phyloP scores from a whole-genome alignment of 176 grass and related monocot genomes.

The Avena sativa region DNA sequence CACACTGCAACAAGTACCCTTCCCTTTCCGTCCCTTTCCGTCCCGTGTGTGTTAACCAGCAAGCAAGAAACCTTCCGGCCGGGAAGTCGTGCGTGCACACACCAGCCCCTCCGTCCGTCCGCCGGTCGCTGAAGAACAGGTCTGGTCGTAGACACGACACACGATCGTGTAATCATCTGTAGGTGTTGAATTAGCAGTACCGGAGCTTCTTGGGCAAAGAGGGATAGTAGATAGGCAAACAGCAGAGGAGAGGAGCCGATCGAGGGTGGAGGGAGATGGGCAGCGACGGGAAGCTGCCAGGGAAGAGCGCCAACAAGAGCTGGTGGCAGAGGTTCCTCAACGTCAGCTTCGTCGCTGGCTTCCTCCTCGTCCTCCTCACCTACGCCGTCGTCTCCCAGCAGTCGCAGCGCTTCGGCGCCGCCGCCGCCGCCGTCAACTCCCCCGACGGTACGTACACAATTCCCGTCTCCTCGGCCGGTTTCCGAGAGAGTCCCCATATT shows the following conservation, averaged over 20 bases:
- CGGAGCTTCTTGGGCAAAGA: not conserved
- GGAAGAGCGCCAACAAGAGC: slow-evolving; percentile 17
- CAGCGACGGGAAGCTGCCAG: slow-evolving; percentile 43
- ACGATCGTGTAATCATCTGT: too few species aligned
- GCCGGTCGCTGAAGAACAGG: not conserved
- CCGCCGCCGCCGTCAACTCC: not conserved
- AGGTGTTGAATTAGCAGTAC: not conserved
- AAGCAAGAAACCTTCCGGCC: not conserved
- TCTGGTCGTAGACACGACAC: not conserved
- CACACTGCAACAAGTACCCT: not conserved
- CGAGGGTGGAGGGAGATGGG: slow-evolving; percentile 6
- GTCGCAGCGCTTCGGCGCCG: not conserved
- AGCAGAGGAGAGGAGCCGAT: not conserved
- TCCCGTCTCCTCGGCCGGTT: too few species aligned
- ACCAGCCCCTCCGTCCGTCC: not conserved
- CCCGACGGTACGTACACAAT: slow-evolving; percentile 32
- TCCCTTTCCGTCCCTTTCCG: not conserved
- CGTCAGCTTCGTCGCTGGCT: slow-evolving; percentile 57
- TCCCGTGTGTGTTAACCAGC: not conserved
- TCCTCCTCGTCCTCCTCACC: slow-evolving; percentile 72
- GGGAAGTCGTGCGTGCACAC: not conserved
- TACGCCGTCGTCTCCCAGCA: slow-evolving; percentile 64
- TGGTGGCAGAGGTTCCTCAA: slow-evolving; percentile 52
- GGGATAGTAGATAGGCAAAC: not conserved
- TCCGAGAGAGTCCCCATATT: too few species aligned